Evolutionary conservation across 129 eudicot species (phyloP).

Genomic region (Gnaphalium uliginosum): DNA sequence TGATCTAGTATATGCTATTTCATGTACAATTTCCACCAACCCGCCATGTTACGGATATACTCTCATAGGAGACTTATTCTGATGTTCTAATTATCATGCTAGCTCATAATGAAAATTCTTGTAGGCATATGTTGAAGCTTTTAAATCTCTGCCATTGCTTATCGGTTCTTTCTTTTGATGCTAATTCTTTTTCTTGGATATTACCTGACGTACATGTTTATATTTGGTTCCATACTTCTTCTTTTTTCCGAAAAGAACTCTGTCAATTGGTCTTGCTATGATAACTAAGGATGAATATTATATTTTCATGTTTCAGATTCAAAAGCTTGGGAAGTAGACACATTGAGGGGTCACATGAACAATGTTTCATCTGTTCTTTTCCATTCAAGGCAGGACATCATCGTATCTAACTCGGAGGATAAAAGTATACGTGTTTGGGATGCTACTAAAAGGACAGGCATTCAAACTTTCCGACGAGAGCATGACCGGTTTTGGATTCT

Average conservation of each 20-base stretch:
- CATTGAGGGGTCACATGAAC: slow-evolving; percentile 73
- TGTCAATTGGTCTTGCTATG: neutral
- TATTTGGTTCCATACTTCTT: neutral
- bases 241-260: neutral
- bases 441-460: slow-evolving; percentile 67
- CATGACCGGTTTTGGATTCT: slow-evolving; percentile 77
- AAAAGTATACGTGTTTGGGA: slow-evolving; percentile 75
- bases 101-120: neutral
- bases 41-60: neutral
- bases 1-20: neutral
- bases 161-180: neutral
- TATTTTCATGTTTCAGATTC: slow-evolving; percentile 43
- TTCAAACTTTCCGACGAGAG: slow-evolving; percentile 67
- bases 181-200: neutral
- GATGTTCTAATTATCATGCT: neutral
- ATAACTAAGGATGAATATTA: slow-evolving; percentile 1
- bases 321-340: slow-evolving; percentile 81
- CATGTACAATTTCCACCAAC: neutral
- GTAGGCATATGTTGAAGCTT: too few species aligned
- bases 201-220: neutral
- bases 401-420: slow-evolving; percentile 68
- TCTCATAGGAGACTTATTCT: neutral
- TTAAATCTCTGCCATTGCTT: neutral
- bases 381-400: slow-evolving; percentile 60
- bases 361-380: slow-evolving; percentile 65